Evolutionary conservation across 345 rosid genomes (phyloP), one percentile per base, ranked within the genome.

Genomic region (Raphanus sativus): DNA sequence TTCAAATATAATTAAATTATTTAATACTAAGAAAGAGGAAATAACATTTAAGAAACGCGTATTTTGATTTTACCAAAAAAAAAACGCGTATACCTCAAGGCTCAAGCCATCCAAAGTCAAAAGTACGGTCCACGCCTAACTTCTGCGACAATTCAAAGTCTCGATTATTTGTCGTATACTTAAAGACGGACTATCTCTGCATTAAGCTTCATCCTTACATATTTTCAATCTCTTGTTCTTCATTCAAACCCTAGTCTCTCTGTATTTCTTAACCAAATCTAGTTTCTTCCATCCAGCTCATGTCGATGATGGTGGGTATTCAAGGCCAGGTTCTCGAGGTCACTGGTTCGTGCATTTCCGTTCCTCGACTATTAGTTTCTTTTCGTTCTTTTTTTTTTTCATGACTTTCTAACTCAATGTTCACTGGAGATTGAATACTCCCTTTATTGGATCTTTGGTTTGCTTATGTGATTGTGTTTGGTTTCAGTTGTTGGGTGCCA

Each of bases 261-360:
- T 50, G 21, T 48, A 48, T 48, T 48, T 48, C 55, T 50, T 50
- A 50, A 45, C 0, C 32, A 45, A 24, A 76, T 76, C 62, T 1
- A 45, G 6, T 38, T 9, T 21, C 56, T 8, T 64, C 21, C 13
- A 45, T 36, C 64, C 12, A 11, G 12, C 13, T 52, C 73, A 75
- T 69, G 29, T 62, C 71, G 68, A 72, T 86, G 83, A 75, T 82
- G 75, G 40, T 82, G 66, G 84, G 88, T 76, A 84, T 88, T 62
- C 97, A 90, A 77, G 95, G 96, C 75, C 93, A 89, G 68, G 75
- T 82, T 81, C 90, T 92, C 72, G 93, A 92, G 76, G 86, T 86
- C 83, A 90, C 97, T 17, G 96, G 96, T 92, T 83, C 10, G 81
- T 67, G 7, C 16, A 3, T 17, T 8, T 34, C 2, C n/a, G 48